Evolutionary conservation across 805 yeast genomes (phyloP).

Genomic region (Myxozyma lipomycoides): DNA sequence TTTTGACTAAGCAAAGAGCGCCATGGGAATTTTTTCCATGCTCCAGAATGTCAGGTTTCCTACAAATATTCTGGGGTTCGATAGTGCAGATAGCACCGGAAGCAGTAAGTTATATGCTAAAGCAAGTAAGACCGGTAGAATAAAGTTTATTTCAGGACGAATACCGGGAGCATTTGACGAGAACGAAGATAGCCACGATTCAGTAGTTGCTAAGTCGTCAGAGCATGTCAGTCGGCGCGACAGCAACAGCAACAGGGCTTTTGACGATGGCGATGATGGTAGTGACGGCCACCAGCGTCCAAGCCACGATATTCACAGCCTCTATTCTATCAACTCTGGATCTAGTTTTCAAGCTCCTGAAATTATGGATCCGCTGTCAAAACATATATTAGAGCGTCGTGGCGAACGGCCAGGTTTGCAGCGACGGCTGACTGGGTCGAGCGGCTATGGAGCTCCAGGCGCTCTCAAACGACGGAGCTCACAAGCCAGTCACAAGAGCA

Average conservation of each 20-base stretch:
- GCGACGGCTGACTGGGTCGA: slow-evolving; percentile 1
- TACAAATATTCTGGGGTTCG: neutral
- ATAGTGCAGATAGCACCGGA: neutral
- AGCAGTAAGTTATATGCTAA: neutral
- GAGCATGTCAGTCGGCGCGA: no score
- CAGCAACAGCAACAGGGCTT: neutral
- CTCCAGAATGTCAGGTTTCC: neutral
- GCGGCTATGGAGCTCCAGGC: neutral
- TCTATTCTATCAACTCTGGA: neutral
- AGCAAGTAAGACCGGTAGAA: neutral
- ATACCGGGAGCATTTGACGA: slow-evolving; percentile 5
- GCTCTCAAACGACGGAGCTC: neutral
- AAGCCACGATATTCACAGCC: neutral
- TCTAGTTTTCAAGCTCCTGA: no score
- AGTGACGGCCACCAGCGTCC: neutral
- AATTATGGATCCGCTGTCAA: slow-evolving; percentile 19
- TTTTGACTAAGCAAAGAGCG: no score
- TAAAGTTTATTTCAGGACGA: neutral
- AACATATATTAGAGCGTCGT: slow-evolving; percentile 22
- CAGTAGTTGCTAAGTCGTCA: no score
- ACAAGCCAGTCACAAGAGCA: neutral
- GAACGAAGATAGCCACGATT: no score
- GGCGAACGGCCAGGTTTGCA: slow-evolving; percentile 3
- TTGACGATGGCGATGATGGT: neutral
- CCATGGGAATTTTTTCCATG: no score